phyloP scores from a whole-genome alignment of 768 basidiomycete species.

The Ramaria sp. region DNA sequence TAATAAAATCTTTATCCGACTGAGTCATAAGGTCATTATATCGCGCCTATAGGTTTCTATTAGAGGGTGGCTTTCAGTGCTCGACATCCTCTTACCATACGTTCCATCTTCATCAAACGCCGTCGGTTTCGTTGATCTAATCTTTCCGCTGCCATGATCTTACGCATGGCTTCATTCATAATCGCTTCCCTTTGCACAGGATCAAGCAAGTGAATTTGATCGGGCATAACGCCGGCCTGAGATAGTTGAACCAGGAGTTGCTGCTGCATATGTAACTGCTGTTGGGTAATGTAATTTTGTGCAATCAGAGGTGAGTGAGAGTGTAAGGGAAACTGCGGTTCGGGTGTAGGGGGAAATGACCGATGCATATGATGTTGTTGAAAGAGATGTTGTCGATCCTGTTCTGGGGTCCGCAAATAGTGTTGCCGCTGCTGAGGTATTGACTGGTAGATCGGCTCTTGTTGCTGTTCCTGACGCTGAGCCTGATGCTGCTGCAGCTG shows the following conservation, averaged over 20 bases:
- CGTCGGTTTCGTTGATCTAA: conserved; percentile 73
- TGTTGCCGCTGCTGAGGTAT: conserved; percentile 24
- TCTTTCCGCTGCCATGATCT: conserved; percentile 84
- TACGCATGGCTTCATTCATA: conserved; percentile 69
- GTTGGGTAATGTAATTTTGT: conserved; percentile 4
- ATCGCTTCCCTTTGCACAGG: conserved; percentile 38
- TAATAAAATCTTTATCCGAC: conserved; percentile 99
- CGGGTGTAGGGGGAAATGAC: conserved; percentile 15
- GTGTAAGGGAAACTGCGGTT: conserved; percentile 46
- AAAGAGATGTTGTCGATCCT: conserved; percentile 40
- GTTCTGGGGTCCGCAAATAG: conserved; percentile 27
- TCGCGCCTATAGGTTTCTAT: conserved; percentile 44
- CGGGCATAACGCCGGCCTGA: conserved; percentile 53
- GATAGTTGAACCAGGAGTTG: conserved; percentile 67
- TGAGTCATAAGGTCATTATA: conserved; percentile 96
- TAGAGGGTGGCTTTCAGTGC: conserved; percentile 4
- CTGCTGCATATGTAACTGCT: conserved; percentile 55
- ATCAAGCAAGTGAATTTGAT: conserved; percentile 26
- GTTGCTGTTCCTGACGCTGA: conserved; percentile 44
- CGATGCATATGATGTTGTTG: conserved; percentile 30
- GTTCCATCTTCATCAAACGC: conserved; percentile 73
- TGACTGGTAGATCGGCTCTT: conserved; percentile 22
- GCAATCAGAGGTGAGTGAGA: conserved; percentile 42
- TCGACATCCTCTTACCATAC: conserved; percentile 49
- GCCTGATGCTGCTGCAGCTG: conserved; percentile 22